phyloP scores from a whole-genome alignment of 2,329 filamentous ascomycete genomes.

The Beauveria medogensis region DNA sequence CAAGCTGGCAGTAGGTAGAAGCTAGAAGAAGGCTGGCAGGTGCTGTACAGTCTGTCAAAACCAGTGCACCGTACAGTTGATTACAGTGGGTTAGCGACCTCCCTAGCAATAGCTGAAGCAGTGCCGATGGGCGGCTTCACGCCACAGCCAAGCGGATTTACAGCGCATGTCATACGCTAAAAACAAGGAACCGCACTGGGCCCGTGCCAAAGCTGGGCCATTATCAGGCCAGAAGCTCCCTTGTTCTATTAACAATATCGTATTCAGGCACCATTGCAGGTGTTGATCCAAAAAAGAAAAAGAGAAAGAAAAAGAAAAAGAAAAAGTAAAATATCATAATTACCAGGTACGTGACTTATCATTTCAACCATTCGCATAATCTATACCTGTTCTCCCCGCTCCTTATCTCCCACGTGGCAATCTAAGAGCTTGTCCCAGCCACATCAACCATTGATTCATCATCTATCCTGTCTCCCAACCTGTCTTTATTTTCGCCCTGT shows the following conservation, averaged over 20 bases:
- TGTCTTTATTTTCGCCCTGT: background rate
- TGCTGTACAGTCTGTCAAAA: background rate
- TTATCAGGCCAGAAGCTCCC: background rate
- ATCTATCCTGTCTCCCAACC: background rate
- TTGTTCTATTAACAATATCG: too few species aligned
- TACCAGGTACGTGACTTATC: background rate
- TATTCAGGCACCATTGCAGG: background rate
- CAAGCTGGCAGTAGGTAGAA: background rate
- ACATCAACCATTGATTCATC: background rate
- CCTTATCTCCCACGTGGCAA: background rate
- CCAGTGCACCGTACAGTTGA: too few species aligned
- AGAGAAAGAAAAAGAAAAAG: too few species aligned
- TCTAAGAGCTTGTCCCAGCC: background rate
- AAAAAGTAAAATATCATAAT: background rate
- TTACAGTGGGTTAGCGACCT: background rate
- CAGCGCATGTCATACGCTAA: background rate
- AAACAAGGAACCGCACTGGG: background rate
- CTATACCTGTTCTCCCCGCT: background rate
- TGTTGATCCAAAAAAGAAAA: background rate
- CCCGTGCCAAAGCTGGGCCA: background rate
- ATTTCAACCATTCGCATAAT: background rate
- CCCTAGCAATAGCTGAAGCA: too few species aligned
- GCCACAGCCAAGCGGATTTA: background rate
- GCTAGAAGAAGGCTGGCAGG: background rate
- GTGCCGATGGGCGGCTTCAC: background rate